These are phyloP conservation scores for Podospora appendiculata DNA, from an alignment of 495 filamentous ascomycete species.

Conservation along the genomic window DNA sequence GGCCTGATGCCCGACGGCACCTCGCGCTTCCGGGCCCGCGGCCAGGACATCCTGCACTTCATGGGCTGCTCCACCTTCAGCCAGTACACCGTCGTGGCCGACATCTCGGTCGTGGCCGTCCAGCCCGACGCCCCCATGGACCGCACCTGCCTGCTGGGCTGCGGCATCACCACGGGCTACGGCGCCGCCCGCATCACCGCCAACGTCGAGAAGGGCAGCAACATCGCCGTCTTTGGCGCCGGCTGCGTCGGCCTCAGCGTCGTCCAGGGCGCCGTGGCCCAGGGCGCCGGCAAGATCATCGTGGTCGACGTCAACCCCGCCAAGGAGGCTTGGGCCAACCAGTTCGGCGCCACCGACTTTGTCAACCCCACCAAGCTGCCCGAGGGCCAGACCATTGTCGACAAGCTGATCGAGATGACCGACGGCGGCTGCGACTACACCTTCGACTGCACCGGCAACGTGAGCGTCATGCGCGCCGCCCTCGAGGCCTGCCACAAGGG, in stretches of 20 bases:
- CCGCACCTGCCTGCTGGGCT: conserved; percentile 89
- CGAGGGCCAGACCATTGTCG: conserved; percentile 70
- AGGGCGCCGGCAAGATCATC: conserved; percentile 83
- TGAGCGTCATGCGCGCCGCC: conserved; percentile 89
- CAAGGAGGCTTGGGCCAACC: conserved; percentile 86
- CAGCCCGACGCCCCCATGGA: conserved; percentile 90
- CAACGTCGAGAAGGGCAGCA: conserved; percentile 79
- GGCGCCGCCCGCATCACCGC: conserved; percentile 91
- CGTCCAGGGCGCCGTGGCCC: conserved; percentile 88
- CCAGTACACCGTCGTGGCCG: conserved; percentile 96
- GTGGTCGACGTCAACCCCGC: conserved; percentile 88
- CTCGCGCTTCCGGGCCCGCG: conserved; percentile 87
- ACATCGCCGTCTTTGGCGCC: conserved; percentile 89
- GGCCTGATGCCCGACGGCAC: conserved; percentile 98
- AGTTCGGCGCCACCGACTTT: conserved; percentile 96
- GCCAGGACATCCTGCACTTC: conserved; percentile 92
- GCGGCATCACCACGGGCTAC: conserved; percentile 98
- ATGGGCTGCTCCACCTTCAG: conserved; percentile 99
- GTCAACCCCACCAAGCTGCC: conserved; percentile 81
- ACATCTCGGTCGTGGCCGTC: conserved; percentile 95
- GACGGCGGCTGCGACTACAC: conserved; percentile 98
- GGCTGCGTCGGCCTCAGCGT: conserved; percentile 94
- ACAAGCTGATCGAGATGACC: conserved; percentile 94
- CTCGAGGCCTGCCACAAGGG: conserved; percentile 99
- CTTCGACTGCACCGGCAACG: conserved; percentile 98